These are phyloP conservation scores for Penicillium sp. DNA, from an alignment of 2,329 filamentous ascomycete genomes.

Conservation along the genomic window DNA sequence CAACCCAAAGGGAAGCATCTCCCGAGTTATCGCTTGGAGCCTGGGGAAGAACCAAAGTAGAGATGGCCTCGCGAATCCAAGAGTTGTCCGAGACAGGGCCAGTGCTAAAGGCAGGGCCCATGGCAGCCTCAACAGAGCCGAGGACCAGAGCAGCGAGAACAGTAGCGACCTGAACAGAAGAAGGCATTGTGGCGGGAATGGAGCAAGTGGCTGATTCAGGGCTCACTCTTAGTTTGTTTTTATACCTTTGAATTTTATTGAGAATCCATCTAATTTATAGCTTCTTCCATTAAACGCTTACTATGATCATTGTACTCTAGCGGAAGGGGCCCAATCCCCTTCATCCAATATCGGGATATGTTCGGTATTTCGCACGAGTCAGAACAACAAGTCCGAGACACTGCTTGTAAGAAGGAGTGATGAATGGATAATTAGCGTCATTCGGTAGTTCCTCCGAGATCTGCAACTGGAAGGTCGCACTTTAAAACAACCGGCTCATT, in stretches of 20 bases:
- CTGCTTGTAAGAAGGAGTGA: background rate
- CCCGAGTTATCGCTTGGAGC: constrained; percentile 43
- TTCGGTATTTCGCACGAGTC: background rate
- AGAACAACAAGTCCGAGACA: background rate
- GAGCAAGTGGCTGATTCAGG: background rate
- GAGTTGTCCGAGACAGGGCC: constrained; percentile 46
- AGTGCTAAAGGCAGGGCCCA: constrained; percentile 49
- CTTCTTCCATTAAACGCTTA: background rate
- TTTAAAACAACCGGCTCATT: constrained; percentile 2
- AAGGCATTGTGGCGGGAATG: background rate
- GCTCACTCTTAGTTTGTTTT: too few relatives aligned
- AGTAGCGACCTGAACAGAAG: background rate
- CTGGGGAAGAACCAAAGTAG: constrained; percentile 50
- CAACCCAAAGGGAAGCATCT: constrained; percentile 52
- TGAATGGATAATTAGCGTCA: background rate
- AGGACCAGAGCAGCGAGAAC: constrained; percentile 8
- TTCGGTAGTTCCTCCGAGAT: background rate
- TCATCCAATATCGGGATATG: background rate
- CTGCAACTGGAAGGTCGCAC: constrained; percentile 1
- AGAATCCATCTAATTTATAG: background rate
- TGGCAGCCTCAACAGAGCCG: constrained; percentile 19
- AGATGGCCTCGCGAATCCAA: constrained; percentile 51
- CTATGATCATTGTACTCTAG: background rate
- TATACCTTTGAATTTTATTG: background rate
- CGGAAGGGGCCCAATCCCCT: background rate